A percentile compares a stretch with the other conserved stretches of the same genome.
phyloP scores from a whole-genome alignment of 306 rosid species.

The Cercis canadensis region DNA sequence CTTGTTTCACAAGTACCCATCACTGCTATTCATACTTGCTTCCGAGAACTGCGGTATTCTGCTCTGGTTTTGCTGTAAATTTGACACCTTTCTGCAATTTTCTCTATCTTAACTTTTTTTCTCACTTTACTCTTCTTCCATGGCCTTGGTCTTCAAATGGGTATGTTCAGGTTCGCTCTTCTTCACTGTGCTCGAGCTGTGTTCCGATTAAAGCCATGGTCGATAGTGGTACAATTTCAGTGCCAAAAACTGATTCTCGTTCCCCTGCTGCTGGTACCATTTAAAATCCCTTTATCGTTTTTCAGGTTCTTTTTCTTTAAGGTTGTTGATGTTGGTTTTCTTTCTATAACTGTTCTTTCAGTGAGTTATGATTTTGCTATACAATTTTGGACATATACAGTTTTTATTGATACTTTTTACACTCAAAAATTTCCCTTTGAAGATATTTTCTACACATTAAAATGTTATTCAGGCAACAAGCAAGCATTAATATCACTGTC shows the following conservation, averaged over 20 bases:
- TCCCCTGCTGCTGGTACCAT: slow-evolving; percentile 52
- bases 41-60: slow-evolving; percentile 36
- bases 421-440: no score
- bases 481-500: slow-evolving; percentile 90
- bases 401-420: no score
- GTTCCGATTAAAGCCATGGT: slow-evolving; percentile 70
- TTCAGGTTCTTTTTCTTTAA: no score
- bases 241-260: slow-evolving; percentile 35
- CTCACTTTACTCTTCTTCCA: background rate
- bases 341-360: no score
- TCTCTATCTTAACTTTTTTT: background rate
- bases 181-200: slow-evolving; percentile 41
- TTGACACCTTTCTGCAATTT: background rate
- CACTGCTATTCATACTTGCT: slow-evolving; percentile 24
- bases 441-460: background rate
- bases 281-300: background rate
- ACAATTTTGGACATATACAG: no score
- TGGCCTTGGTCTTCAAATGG: slow-evolving; percentile 33
- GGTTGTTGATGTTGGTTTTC: no score
- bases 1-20: slow-evolving; percentile 1
- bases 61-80: background rate
- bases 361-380: no score
- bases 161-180: slow-evolving; percentile 34
- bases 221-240: slow-evolving; percentile 41
- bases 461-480: slow-evolving; percentile 55